A percentile compares a stretch with the other conserved stretches of the same genome.
Conservation (phyloP, 176 grass and related monocot species). For the Carex pumila region DNA sequence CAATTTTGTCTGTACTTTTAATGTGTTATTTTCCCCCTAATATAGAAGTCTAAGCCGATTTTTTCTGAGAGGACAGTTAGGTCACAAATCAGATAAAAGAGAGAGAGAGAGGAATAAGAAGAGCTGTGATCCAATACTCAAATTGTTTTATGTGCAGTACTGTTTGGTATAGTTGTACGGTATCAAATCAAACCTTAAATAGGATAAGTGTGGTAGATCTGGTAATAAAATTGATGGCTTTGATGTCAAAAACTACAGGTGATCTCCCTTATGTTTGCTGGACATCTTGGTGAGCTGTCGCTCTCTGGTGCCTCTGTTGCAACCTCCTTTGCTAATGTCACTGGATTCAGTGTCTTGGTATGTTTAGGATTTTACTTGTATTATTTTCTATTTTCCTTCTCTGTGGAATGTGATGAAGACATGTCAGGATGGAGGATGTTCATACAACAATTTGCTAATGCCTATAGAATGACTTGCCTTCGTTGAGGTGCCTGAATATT, state of each 20-base stretch:
- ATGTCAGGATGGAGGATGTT: not conserved
- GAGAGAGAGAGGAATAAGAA: not conserved
- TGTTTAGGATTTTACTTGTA: not conserved
- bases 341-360: constrained; percentile 47
- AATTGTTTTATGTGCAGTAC: not conserved
- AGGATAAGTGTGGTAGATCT: not conserved
- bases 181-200: not conserved
- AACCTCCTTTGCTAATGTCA: constrained; percentile 34
- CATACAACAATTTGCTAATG: too few relatives aligned
- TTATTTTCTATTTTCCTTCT: not conserved
- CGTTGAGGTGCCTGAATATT: too few relatives aligned
- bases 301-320: constrained; percentile 32
- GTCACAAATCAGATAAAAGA: not conserved
- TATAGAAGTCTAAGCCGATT: not conserved
- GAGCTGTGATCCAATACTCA: not conserved
- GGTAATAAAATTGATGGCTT: not conserved
- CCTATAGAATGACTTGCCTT: too few relatives aligned
- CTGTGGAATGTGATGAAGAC: not conserved
- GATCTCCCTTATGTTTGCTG: constrained; percentile 40
- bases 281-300: constrained; percentile 25
- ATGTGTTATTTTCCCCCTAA: not conserved
- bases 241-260: constrained; percentile 15
- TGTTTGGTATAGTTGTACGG: not conserved
- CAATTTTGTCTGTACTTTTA: not conserved
- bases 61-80: not conserved